Conservation (phyloP, 2,329 filamentous ascomycete species). For the Colletotrichum musae region DNA sequence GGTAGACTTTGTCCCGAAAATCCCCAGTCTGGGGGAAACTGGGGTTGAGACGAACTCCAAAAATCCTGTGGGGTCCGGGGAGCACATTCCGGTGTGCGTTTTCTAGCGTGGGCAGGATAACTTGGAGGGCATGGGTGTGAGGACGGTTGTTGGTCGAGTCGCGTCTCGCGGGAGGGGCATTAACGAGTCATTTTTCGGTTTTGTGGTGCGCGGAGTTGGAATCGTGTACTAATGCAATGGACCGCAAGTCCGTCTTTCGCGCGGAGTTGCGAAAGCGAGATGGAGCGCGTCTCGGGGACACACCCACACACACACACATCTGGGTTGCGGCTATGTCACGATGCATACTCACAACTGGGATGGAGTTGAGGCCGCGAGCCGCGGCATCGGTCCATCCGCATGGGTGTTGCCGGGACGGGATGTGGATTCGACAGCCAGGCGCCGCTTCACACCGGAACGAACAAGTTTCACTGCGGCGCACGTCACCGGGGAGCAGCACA, state of each 20-base stretch:
- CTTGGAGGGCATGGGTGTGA: background rate
- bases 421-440: background rate
- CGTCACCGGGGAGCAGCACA: slow-evolving; percentile 6
- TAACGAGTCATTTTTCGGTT: slow-evolving; percentile 6
- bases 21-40: slow-evolving; percentile 35
- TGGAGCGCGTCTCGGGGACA: slow-evolving; percentile 18
- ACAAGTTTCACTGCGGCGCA: slow-evolving; percentile 4
- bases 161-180: slow-evolving; percentile 16
- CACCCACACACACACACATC: background rate
- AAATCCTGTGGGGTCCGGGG: slow-evolving; percentile 34
- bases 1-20: slow-evolving; percentile 17
- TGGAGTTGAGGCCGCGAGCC: slow-evolving; percentile 9
- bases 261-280: background rate
- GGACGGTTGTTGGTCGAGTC: background rate
- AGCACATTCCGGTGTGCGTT: slow-evolving; percentile 6
- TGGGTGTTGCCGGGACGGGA: slow-evolving; percentile 10
- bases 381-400: background rate
- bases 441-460: background rate
- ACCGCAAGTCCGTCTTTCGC: background rate
- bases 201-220: no score
- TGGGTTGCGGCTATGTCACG: slow-evolving; percentile 5
- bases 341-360: background rate
- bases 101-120: background rate
- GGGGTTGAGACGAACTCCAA: slow-evolving; percentile 30
- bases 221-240: background rate